Evolutionary conservation across 2,329 filamentous ascomycete genomes (phyloP).

Genomic region (Verticillium dahliae): DNA sequence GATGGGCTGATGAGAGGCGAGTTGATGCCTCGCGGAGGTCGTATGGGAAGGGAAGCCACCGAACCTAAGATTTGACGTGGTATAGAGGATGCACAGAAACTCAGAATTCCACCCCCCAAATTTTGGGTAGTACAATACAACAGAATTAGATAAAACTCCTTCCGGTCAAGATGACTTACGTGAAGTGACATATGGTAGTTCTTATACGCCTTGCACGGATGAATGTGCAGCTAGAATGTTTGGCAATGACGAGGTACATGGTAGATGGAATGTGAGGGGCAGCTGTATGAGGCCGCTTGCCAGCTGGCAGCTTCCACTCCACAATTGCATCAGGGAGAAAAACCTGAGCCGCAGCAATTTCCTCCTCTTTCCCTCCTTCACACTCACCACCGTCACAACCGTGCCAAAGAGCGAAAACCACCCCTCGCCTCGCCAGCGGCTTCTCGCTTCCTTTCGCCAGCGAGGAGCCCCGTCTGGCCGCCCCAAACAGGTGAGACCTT

Average conservation of each 20-base stretch:
- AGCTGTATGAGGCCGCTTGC: not conserved
- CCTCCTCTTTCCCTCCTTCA: not conserved
- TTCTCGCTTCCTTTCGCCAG: too few relatives aligned
- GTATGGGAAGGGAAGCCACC: too few relatives aligned
- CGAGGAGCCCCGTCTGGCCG: not conserved
- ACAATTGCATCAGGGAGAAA: not conserved
- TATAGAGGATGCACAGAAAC: not conserved
- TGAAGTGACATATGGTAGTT: too few relatives aligned
- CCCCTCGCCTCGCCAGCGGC: too few relatives aligned
- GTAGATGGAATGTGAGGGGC: not conserved
- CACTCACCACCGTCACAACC: not conserved
- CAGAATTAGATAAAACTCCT: not conserved
- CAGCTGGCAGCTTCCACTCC: not conserved
- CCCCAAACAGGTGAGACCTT: not conserved
- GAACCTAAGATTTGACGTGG: not conserved
- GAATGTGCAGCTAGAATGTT: too few relatives aligned
- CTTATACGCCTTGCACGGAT: too few relatives aligned
- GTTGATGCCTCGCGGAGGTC: not conserved
- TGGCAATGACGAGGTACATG: not conserved
- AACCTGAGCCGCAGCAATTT: constrained; percentile 1
- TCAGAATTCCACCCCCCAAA: not conserved
- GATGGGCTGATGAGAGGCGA: not conserved
- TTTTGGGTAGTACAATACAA: not conserved
- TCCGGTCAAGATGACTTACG: too few relatives aligned
- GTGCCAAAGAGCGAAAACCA: not conserved